These are phyloP conservation scores for Nakazawaea wickerhamii DNA, from an alignment of 805 yeast genomes.

Conservation along the genomic window DNA sequence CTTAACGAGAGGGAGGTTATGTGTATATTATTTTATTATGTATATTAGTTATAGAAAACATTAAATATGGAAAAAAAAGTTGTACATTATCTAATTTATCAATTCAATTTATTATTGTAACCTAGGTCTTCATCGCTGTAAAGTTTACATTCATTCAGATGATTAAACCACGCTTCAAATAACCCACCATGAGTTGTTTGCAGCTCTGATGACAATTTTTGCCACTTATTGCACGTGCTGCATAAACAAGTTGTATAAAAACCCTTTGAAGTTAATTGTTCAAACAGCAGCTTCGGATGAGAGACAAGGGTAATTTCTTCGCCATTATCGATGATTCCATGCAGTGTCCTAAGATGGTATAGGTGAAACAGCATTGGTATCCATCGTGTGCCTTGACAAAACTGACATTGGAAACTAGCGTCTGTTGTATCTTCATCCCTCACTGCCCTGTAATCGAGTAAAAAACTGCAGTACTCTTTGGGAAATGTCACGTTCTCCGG, in stretches of 20 bases:
- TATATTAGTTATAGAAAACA: not conserved
- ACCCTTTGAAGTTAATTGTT: conserved; percentile 15
- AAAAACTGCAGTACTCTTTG: not conserved
- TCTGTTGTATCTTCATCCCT: not conserved
- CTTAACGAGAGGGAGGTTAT: not conserved
- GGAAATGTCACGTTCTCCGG: not conserved
- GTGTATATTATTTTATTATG: not conserved
- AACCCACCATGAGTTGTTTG: conserved; percentile 14
- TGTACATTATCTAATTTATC: not conserved
- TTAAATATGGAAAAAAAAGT: too few species aligned
- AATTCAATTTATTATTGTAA: not conserved
- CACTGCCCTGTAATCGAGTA: conserved; percentile 6
- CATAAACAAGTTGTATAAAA: conserved; percentile 20
- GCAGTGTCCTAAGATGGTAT: conserved; percentile 20
- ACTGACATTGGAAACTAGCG: conserved; percentile 16
- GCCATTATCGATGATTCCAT: conserved; percentile 17
- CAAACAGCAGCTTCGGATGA: conserved; percentile 17
- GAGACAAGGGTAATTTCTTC: conserved; percentile 16
- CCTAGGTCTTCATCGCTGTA: not conserved
- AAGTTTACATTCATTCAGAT: conserved; percentile 17
- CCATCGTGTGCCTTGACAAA: conserved; percentile 21
- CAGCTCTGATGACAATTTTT: conserved; percentile 13
- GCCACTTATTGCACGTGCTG: conserved; percentile 20
- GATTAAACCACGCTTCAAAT: conserved; percentile 17
- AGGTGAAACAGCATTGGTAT: conserved; percentile 2